Evolutionary conservation across 345 rosid genomes (phyloP), one percentile per base, ranked within the genome.

Genomic region (Draba incana): DNA sequence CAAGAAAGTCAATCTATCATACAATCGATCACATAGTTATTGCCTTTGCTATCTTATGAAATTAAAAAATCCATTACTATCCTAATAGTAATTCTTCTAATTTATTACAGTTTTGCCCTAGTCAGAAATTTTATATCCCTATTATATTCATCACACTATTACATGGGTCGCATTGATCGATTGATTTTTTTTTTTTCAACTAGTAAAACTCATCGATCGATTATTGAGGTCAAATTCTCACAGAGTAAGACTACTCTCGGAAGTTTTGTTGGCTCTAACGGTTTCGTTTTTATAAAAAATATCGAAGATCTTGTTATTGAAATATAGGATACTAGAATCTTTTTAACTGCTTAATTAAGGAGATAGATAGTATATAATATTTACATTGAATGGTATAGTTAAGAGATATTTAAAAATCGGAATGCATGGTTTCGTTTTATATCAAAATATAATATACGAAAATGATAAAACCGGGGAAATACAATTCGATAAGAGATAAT

Each of bases 21-120:
- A 57, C 23, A 52, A 72, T 39, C 57, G 44, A 64, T 64, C 43
- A 56, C 52, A 64, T 44, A 51, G 35, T 28, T 62, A 71, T 28
- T 49, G 45, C 65, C 27, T 43, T 52, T 35, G 2, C 10, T 4
- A 14, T 14, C 6, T 30, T 30, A 8, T 20, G 12, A 16, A 27
- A 51, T 4, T 20, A 50, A 50, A 50, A 35, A 35, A 7, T 35
- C 38, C 9, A 9, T 35, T 35, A 6, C 38, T 35, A 35, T 35
- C 38, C 10, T 35, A 7, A 7, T 35, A 35, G 30, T 33, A 33
- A 2, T 35, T 35, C 9, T 35, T 35, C 10, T 35, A 8, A 5
- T 33, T 33, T 33, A 35, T 35, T 35, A 2, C 6, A 1, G 5
- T 53, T 28, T 13, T 28, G 7, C 6, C 57, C 10, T 13, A 12